These are phyloP conservation scores for Colletotrichum limetticola DNA, from an alignment of 2,329 filamentous ascomycete species.

Conservation along the genomic window DNA sequence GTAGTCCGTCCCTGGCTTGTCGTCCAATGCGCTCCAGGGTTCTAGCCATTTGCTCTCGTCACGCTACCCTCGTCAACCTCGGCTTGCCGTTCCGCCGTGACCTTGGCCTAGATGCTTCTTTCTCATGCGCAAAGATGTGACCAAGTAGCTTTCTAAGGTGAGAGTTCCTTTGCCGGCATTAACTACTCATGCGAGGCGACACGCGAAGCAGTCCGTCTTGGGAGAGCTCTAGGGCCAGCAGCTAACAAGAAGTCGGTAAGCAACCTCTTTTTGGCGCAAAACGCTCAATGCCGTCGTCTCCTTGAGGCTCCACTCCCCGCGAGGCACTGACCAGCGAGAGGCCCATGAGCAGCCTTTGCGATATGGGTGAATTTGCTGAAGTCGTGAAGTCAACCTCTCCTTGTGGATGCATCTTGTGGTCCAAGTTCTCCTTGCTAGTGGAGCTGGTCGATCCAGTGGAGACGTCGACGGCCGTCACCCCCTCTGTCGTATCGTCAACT, in stretches of 20 bases:
- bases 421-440: constrained; percentile 25
- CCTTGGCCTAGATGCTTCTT: neutral
- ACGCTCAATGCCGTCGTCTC: constrained; percentile 12
- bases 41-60: neutral
- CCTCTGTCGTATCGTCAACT: constrained; percentile 30
- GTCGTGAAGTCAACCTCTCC: neutral
- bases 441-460: constrained; percentile 33
- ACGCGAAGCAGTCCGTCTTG: constrained; percentile 3
- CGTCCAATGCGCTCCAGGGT: constrained; percentile 21
- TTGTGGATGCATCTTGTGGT: constrained; percentile 8
- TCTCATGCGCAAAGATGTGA: constrained; percentile 7
- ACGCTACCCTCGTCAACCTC: constrained; percentile 11
- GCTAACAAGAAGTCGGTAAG: constrained; percentile 10
- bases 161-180: constrained; percentile 16
- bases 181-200: constrained; percentile 17
- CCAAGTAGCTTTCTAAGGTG: neutral
- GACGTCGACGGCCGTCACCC: constrained; percentile 19
- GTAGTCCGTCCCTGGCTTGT: constrained; percentile 1
- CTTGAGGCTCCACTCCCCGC: neutral
- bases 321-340: constrained; percentile 13
- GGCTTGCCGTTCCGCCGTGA: constrained; percentile 1
- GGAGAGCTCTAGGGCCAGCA: neutral
- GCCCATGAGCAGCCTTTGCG: constrained; percentile 10
- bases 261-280: constrained; percentile 10
- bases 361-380: constrained; percentile 19